Base-by-base conservation (phyloP, 2,329 filamentous ascomycete genomes). In the Colletotrichum sp. region DNA sequence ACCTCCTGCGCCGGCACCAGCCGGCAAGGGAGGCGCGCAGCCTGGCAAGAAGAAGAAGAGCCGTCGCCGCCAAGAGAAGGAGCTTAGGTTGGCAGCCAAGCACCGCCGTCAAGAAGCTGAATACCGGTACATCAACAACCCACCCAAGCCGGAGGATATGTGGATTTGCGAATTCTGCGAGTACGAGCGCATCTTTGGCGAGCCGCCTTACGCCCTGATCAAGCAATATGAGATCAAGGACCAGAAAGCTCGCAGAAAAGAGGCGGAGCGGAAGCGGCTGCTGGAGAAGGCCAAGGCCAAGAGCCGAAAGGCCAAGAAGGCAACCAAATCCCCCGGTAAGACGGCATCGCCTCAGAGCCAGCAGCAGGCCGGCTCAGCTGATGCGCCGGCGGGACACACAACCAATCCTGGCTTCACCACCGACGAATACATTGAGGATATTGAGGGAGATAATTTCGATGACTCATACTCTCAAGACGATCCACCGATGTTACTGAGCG, bases 151-250 rank as follows among this genome's bases (percentile, higher is more conserved):
- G 3, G 94, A 95, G 78, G 95, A 98, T 77, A 91, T 96, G 67
- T 99, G 96, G 95, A 96, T 99, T 63, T 99, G 97, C 85, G 95
- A 98, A 81, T 99, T 99, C 83, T 99, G 97, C 87, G 97, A 99
- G 84, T 99, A 98, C 82, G 96, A 99, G 85, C 92, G 92, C 68
- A 98, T 99, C 66, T 99, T 98, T 83, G 96, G 96, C n/a, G 90
- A 90, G 68, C 95, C 95, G 4, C 97, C 97, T 0, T 90, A 92
- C 80, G 95, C 95, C 66, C 87, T 99, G 71, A 98, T 99, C 78
- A 92, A 95, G 55, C 93, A 96, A 77, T 99, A 99, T 82, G 97
- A 99, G 85, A 95, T 96, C 83, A 98, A 98, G 84, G 97, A 98
- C 82, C 93, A 95, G 44, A 94, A 94, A 76, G 93, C 95, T 82